Base-by-base conservation (phyloP, 2,329 filamentous ascomycete species). In the Bipolaris zeicola region DNA sequence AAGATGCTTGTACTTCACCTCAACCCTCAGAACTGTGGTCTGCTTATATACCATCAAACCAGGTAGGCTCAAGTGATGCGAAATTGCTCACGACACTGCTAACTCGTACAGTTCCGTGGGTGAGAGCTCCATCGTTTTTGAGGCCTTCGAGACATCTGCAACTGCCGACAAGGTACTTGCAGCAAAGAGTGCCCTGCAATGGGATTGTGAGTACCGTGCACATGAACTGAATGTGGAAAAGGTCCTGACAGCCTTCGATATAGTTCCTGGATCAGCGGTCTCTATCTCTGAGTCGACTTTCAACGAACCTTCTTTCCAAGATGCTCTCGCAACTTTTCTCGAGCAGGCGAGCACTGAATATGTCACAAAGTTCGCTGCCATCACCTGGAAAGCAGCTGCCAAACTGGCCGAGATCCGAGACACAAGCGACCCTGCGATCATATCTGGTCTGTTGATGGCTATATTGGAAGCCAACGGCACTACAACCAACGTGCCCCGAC, bases 91-190 rank as follows among this genome's bases (percentile, higher is more conserved):
- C 18, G 13, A 5, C 24, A 6, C 8, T 13, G 34, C 50, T 66
- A 18, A 66, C 48, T 24, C 5, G n/a, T 28, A 3, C 33, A 69
- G 66, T 13, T 20, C 43, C 1, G n/a, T 42, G 10, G 56, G 48
- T 8, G 52, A 60, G 18, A 41, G 52, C 3, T 43, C 37, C 18
- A 60, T 82, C 62, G 16, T 85, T 53, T 83, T 88, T 44, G 87
- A 90, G 68, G 78, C 79, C 0, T 89, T 89, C 52, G 87, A 90
- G 66, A 78, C 82, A 0, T 87, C 86, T 0, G 77, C 87, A 0
- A 66, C 68, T 0, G 83, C 82, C 1, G 77, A 83, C 41, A 72
- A 79, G 13, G 82, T 87, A 0, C 75, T 88, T 1, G 78, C 79
- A 0, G 72, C 83, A 0, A 71, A 82, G 18, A 78, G 78, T 24